Evolutionary conservation across 2,329 filamentous ascomycete genomes (phyloP), one percentile per base, ranked within the genome.

Genomic region (Aureobasidium sp.): DNA sequence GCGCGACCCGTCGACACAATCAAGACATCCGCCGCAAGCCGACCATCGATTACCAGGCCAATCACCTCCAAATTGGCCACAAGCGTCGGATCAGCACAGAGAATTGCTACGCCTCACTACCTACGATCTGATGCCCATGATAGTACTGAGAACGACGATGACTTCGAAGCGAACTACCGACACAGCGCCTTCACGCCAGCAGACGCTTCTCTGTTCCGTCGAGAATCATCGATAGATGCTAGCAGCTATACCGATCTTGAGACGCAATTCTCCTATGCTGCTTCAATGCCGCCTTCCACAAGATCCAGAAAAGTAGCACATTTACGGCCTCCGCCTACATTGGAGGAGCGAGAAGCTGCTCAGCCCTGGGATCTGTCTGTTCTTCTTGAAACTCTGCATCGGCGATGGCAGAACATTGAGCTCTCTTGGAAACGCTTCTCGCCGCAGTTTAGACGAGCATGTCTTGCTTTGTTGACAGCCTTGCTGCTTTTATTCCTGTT

Each of bases 261-360:
- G 3, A 55, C 45, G 4, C 37, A 42, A 6, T 55, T 55, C 39
- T 50, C 44, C n/a, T 55, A 55, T 32, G 24, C 21, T 14, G 32
- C 35, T 32, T 34, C 45, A 4, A 47, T 45, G 40, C 40, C 51
- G 2, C 39, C 51, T 24, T 47, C 51, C 3, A 39, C 17, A 11
- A 45, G 40, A 45, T 53, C 51, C 25, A 40, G 51, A 12, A 41
- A 11, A 27, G 34, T 45, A 16, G 44, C 42, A 30, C 21, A 40
- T 14, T n/a, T 58, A 14, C 14, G 48, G 6, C 56, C 56, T 16
- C 56, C 54, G 6, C 38, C 56, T 10, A 56, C 54, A 21, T 24
- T 19, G 1, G 38, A 58, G n/a, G 56, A 58, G 21, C 37, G 55
- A 32, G 34, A 52, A 34, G 56, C 56, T 29, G 56, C 56, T 11